These are phyloP conservation scores for Aspergillus pseudoglaucus DNA, from an alignment of 2,329 filamentous ascomycete species.

Conservation along the genomic window DNA sequence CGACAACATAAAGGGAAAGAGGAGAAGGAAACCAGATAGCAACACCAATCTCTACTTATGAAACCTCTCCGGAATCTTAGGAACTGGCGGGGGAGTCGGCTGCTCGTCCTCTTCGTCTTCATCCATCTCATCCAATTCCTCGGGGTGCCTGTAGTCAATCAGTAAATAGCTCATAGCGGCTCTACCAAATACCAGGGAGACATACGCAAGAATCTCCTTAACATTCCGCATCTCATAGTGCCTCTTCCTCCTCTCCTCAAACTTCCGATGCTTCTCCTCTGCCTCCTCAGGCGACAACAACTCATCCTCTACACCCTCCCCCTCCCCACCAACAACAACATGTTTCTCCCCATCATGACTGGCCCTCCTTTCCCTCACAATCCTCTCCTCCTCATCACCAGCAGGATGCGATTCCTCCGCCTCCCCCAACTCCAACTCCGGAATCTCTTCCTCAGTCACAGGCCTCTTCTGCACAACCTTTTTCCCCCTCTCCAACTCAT, in stretches of 20 bases:
- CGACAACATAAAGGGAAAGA: neutral
- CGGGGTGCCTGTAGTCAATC: constrained; percentile 49
- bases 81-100: constrained; percentile 23
- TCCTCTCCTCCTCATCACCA: constrained; percentile 38
- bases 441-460: constrained; percentile 69
- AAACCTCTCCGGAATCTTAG: constrained; percentile 27
- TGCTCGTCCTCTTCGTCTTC: constrained; percentile 45
- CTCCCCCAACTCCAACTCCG: constrained; percentile 84
- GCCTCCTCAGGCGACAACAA: constrained; percentile 64
- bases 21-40: neutral
- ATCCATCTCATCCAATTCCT: constrained; percentile 55
- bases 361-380: constrained; percentile 35
- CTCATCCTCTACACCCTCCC: constrained; percentile 30
- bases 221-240: constrained; percentile 99
- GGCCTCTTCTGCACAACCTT: constrained; percentile 39
- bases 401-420: constrained; percentile 65
- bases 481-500: constrained; percentile 54
- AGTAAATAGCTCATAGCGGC: constrained; percentile 5
- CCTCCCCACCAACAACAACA: constrained; percentile 64
- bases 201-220: constrained; percentile 73
- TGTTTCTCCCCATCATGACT: constrained; percentile 56
- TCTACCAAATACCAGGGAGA: constrained; percentile 8
- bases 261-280: constrained; percentile 81
- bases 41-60: constrained; percentile 16
- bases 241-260: constrained; percentile 86